These are phyloP conservation scores for Wallacemonas rigidus DNA, from an alignment of 208 protist species.

Conservation along the genomic window DNA sequence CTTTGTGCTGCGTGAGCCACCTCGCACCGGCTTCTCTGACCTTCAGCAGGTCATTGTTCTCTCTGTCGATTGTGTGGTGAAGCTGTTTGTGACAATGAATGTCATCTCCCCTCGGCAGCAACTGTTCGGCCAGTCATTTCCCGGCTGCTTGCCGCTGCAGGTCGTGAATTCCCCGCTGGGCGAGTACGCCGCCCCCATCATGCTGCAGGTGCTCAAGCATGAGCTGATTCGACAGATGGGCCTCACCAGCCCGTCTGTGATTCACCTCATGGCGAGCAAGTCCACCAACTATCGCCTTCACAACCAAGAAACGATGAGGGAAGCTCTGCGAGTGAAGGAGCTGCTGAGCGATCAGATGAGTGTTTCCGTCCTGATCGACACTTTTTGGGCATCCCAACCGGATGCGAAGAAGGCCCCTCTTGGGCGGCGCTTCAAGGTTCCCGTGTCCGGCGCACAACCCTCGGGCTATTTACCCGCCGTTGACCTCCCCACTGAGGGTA, in stretches of 20 bases:
- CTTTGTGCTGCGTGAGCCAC: slow-evolving; percentile 46
- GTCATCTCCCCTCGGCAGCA: slow-evolving; percentile 66
- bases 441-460: slow-evolving; percentile 62
- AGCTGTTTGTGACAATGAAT: slow-evolving; percentile 71
- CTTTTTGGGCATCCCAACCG: slow-evolving; percentile 61
- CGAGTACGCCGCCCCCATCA: slow-evolving; percentile 66
- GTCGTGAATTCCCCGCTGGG: slow-evolving; percentile 76
- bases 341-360: slow-evolving; percentile 59
- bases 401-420: slow-evolving; percentile 34
- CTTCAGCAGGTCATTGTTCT: slow-evolving; percentile 81
- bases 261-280: slow-evolving; percentile 57
- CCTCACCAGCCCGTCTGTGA: slow-evolving; percentile 49
- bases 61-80: slow-evolving; percentile 59
- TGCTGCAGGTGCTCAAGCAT: slow-evolving; percentile 85
- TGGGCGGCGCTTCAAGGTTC: slow-evolving; percentile 41
- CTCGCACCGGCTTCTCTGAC: slow-evolving; percentile 45
- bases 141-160: slow-evolving; percentile 60
- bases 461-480: slow-evolving; percentile 67
- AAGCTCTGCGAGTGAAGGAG: slow-evolving; percentile 60
- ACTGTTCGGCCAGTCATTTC: slow-evolving; percentile 62
- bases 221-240: slow-evolving; percentile 76
- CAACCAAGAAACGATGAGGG: slow-evolving; percentile 69
- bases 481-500: slow-evolving; percentile 53
- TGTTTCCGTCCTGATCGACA: slow-evolving; percentile 49
- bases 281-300: slow-evolving; percentile 56